These are phyloP conservation scores for Carex myosuroides DNA, from an alignment of 176 grass and related monocot genomes.

Conservation along the genomic window DNA sequence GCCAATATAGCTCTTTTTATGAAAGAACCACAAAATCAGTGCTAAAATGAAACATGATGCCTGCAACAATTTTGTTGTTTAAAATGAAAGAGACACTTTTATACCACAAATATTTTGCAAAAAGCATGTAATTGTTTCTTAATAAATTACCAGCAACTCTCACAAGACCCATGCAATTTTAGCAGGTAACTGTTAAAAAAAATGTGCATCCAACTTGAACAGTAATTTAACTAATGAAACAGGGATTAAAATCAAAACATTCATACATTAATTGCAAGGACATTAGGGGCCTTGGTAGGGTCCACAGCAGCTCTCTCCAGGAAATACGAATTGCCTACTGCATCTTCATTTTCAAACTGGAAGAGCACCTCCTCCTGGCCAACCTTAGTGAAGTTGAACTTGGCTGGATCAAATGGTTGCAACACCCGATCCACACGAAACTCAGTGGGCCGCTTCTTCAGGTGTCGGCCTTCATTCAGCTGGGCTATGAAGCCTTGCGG, in stretches of 20 bases:
- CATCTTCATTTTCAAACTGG: conserved; percentile 40
- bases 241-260: background rate
- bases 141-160: background rate
- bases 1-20: background rate
- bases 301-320: conserved; percentile 29
- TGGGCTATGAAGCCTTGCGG: conserved; percentile 79
- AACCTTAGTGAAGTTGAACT: conserved; percentile 87
- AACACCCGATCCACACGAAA: conserved; percentile 74
- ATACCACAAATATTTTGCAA: background rate
- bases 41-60: background rate
- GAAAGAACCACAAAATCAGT: background rate
- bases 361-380: conserved; percentile 80
- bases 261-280: conserved; percentile 68
- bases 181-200: background rate
- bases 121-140: background rate
- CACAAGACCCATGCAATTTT: background rate
- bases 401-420: conserved; percentile 65
- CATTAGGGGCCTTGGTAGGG: conserved; percentile 24
- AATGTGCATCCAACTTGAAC: background rate
- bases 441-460: conserved; percentile 97
- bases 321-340: conserved; percentile 27
- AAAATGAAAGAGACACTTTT: background rate
- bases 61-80: background rate
- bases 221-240: background rate
- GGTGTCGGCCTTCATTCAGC: conserved; percentile 94